phyloP scores from a whole-genome alignment of 2,329 filamentous ascomycete genomes.

The Pseudodiploospora longispora region DNA sequence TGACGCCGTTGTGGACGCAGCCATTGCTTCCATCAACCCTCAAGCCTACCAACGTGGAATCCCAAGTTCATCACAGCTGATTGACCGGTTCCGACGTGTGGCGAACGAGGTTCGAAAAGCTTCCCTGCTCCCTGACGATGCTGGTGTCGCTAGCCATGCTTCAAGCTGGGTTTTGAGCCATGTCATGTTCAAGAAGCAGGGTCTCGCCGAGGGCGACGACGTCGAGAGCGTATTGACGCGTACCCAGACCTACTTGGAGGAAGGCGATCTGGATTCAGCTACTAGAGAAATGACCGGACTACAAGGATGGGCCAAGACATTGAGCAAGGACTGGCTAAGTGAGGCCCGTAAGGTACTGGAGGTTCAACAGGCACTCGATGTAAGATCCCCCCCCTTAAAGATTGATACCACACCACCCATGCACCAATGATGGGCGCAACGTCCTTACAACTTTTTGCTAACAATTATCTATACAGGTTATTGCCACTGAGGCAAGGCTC shows the following conservation, averaged over 20 bases:
- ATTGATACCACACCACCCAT: too few species aligned
- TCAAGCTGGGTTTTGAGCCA: conserved; percentile 86
- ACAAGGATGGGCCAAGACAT: conserved; percentile 87
- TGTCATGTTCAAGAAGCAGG: conserved; percentile 92
- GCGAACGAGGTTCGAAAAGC: conserved; percentile 91
- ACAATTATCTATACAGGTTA: conserved; percentile 51
- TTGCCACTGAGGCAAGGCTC: conserved; percentile 81
- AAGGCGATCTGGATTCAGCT: conserved; percentile 84
- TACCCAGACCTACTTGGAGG: conserved; percentile 83
- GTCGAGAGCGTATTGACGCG: conserved; percentile 89
- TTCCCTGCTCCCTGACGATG: conserved; percentile 82
- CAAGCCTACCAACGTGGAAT: conserved; percentile 88
- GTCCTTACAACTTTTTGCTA: conserved; percentile 12
- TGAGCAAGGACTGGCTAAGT: conserved; percentile 87
- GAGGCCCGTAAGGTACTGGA: conserved; percentile 90
- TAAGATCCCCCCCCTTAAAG: conserved; percentile 40
- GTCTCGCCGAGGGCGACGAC: conserved; percentile 73
- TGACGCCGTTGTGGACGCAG: conserved; percentile 80
- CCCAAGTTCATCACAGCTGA: conserved; percentile 72
- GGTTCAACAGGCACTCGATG: conserved; percentile 92
- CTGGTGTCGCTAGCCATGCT: conserved; percentile 88
- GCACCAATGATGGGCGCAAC: too few species aligned
- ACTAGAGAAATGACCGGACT: conserved; percentile 93
- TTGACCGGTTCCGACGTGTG: conserved; percentile 93
- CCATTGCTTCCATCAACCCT: conserved; percentile 94